Evolutionary conservation across 139 green algal species (phyloP), one percentile per base, ranked within the genome.

Genomic region (Trebouxia sp.): DNA sequence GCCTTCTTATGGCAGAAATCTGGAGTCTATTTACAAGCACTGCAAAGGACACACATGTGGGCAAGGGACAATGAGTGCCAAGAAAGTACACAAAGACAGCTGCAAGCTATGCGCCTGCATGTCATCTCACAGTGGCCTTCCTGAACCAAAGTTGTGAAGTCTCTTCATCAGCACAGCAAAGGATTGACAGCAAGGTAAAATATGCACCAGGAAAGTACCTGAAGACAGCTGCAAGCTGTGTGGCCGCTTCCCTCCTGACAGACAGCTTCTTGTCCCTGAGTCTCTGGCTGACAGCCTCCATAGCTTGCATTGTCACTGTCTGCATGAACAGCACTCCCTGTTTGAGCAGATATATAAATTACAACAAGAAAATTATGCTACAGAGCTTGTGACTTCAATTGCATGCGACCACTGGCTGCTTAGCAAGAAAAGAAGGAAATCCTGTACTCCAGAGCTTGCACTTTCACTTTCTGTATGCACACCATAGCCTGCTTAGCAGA

Each of bases 231-330:
- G 85, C 41, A 24, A 88, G 17, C 30, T 75, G 56, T 8, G 30
- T 69, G n/a, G 85, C 86, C 6, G 88, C 88, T 30, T 92, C 88
- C 32, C 83, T 88, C 20, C 92, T 84, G 65, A 95, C 90, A 28
- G 30, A 15, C 28, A 88, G 48, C 87, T 92, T 92, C 48, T 86
- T 91, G 85, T 98, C 94, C 0, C 91, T 77, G 80, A 97, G 53
- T 28, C 93, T 80, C 14, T 37, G 47, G 5, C 70, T 65, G 35
- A 91, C 85, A 17, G 62, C 47, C 7, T 82, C 45, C 74, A 80
- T 5, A 4, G 75, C 75, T 70, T 77, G 67, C 41, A 53, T 10
- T 22, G 42, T 51, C 24, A 70, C 30, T 8, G 51, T 14, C 32
- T 65, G 76, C 50, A 75, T 45, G 11, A 8, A 10, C 4, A 77